Percentiles rank a stretch among this genome's conserved stretches.
phyloP scores from a whole-genome alignment of 75 land plant species.

The Larix kaempferi region DNA sequence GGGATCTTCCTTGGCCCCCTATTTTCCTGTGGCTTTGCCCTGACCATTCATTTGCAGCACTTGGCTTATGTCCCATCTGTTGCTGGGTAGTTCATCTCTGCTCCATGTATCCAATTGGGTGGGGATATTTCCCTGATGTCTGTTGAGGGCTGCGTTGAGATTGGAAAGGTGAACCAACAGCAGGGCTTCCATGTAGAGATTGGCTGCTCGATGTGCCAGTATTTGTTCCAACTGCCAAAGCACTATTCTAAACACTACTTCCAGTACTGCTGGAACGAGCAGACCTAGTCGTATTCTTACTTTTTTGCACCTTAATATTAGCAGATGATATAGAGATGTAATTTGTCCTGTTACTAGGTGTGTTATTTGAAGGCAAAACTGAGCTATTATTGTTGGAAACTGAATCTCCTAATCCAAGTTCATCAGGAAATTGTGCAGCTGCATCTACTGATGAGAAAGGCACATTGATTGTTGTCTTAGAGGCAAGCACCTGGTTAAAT shows the following conservation, averaged over 20 bases:
- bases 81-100: constrained; percentile 44
- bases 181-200: too few relatives aligned
- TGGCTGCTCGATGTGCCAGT: too few relatives aligned
- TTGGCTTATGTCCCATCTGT: constrained; percentile 20
- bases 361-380: not conserved
- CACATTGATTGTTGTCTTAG: too few relatives aligned
- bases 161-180: constrained; percentile 14
- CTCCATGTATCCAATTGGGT: constrained; percentile 40
- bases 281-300: constrained; percentile 34
- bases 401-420: constrained; percentile 57
- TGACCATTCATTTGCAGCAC: constrained; percentile 49
- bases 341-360: not conserved
- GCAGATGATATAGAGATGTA: not conserved
- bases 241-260: constrained; percentile 7
- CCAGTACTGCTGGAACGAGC: constrained; percentile 16
- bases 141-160: constrained; percentile 11
- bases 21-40: constrained; percentile 39
- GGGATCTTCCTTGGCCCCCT: constrained; percentile 47
- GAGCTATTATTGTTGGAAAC: not conserved
- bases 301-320: constrained; percentile 17
- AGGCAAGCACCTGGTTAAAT: too few relatives aligned
- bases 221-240: constrained; percentile 4
- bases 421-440: constrained; percentile 52
- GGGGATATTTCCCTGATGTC: constrained; percentile 28
- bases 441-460: constrained; percentile 32